Evolutionary conservation across 495 filamentous ascomycete genomes (phyloP).

Genomic region (Extremus antarcticus): DNA sequence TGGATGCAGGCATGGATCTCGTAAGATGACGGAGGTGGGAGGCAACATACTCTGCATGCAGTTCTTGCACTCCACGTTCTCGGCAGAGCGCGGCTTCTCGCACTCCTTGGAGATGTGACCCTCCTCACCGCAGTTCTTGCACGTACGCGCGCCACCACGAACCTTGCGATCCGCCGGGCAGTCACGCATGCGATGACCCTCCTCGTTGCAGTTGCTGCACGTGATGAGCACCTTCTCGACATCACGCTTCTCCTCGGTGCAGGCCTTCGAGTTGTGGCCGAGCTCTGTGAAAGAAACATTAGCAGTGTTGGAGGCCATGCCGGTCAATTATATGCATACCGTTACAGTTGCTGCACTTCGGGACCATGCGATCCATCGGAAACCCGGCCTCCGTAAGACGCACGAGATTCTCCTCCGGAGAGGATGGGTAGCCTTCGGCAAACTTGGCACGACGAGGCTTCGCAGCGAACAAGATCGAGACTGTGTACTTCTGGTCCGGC

Average conservation of each 20-base stretch:
- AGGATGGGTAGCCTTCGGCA: conserved; percentile 52
- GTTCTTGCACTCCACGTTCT: conserved; percentile 67
- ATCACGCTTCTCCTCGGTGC: conserved; percentile 49
- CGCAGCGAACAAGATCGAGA: conserved; percentile 53
- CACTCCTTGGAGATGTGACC: conserved; percentile 54
- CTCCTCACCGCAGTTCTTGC: conserved; percentile 68
- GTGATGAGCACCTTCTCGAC: conserved; percentile 42
- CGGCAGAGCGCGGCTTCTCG: conserved; percentile 59
- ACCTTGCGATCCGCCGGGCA: conserved; percentile 39
- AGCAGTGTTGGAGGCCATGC: no score
- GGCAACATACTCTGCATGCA: conserved; percentile 54
- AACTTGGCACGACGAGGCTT: conserved; percentile 54
- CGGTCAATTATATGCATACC: conserved; percentile 27
- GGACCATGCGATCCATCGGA: conserved; percentile 51
- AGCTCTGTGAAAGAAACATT: conserved; percentile 40
- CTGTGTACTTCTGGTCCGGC: conserved; percentile 59
- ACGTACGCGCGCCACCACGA: conserved; percentile 44
- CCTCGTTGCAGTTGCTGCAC: conserved; percentile 64
- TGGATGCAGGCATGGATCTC: background rate
- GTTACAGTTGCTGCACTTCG: conserved; percentile 59
- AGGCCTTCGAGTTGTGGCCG: conserved; percentile 59
- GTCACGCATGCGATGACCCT: conserved; percentile 60
- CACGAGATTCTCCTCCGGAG: conserved; percentile 57
- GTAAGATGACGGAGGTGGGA: background rate
- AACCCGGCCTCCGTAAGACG: conserved; percentile 66